Evolutionary conservation across 768 basidiomycete species (phyloP).

Genomic region (Phaffia australis): DNA sequence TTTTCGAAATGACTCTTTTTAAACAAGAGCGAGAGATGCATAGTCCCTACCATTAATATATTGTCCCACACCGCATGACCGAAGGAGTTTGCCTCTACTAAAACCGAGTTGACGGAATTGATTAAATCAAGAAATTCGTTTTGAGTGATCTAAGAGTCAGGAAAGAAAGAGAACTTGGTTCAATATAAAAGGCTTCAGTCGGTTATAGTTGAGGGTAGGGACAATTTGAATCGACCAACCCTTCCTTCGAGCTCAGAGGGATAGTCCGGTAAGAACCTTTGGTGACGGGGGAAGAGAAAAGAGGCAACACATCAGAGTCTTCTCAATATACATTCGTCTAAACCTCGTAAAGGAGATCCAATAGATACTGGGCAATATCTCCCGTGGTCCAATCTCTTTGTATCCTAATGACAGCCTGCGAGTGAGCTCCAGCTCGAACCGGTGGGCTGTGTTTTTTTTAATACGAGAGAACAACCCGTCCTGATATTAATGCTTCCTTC

Average conservation of each 20-base stretch:
- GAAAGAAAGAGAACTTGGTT: not conserved
- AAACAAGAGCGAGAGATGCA: constrained; percentile 68
- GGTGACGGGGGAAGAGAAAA: not conserved
- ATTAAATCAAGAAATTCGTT: constrained; percentile 82
- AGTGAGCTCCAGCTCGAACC: constrained; percentile 51
- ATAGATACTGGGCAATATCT: constrained; percentile 60
- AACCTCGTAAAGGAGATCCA: not conserved
- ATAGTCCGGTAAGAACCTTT: constrained; percentile 66
- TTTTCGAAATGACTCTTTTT: constrained; percentile 67
- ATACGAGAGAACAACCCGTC: constrained; percentile 29
- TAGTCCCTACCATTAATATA: constrained; percentile 59
- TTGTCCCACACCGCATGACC: constrained; percentile 66
- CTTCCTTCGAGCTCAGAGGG: constrained; percentile 87
- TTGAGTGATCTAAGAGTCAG: constrained; percentile 61
- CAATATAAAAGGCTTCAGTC: not conserved
- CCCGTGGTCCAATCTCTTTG: constrained; percentile 88
- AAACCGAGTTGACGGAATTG: constrained; percentile 74
- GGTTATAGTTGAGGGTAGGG: constrained; percentile 8
- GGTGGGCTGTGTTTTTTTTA: constrained; percentile 33
- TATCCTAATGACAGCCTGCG: constrained; percentile 79
- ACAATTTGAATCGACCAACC: constrained; percentile 45
- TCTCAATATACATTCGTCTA: not conserved
- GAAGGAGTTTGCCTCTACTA: constrained; percentile 77
- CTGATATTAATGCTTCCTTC: not conserved
- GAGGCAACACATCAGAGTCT: not conserved